Percentiles rank a stretch among this genome's conserved stretches.
Conservation (phyloP, 2,329 filamentous ascomycete species). For the Calonectria henricotiae region DNA sequence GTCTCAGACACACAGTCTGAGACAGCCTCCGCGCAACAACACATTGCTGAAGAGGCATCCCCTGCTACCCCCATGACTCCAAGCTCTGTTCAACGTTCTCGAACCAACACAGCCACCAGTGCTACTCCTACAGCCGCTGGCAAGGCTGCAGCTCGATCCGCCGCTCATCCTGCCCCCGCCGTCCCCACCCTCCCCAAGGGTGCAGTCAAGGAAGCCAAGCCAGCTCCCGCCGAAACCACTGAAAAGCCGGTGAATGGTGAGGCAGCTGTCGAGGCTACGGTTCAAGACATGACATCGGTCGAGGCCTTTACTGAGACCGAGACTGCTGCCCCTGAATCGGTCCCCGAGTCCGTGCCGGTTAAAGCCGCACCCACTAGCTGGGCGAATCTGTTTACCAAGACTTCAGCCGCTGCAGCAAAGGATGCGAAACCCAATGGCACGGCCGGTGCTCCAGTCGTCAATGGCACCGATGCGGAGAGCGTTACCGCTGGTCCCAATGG, state of each 20-base stretch:
- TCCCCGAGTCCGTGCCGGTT: slow-evolving; percentile 43
- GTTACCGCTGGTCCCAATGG: slow-evolving; percentile 42
- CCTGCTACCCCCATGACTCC: slow-evolving; percentile 59
- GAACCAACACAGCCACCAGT: slow-evolving; percentile 49
- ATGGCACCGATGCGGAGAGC: slow-evolving; percentile 48
- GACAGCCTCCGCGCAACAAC: slow-evolving; percentile 44
- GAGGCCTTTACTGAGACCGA: slow-evolving; percentile 49
- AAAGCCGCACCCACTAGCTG: slow-evolving; percentile 59
- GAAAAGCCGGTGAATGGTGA: slow-evolving; percentile 50
- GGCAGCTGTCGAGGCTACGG: slow-evolving; percentile 37
- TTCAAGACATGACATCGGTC: slow-evolving; percentile 33
- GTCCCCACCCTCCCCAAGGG: slow-evolving; percentile 66
- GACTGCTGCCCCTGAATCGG: slow-evolving; percentile 36
- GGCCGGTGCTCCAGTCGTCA: slow-evolving; percentile 40
- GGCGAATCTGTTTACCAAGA: slow-evolving; percentile 61
- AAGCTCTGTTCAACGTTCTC: slow-evolving; percentile 48
- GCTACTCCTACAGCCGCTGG: slow-evolving; percentile 50
- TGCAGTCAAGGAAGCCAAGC: slow-evolving; percentile 53
- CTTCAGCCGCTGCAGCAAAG: slow-evolving; percentile 46
- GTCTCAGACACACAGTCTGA: slow-evolving; percentile 42
- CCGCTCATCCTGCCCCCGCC: slow-evolving; percentile 63
- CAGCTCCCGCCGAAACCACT: slow-evolving; percentile 48
- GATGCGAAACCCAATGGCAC: slow-evolving; percentile 52
- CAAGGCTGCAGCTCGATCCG: slow-evolving; percentile 54
- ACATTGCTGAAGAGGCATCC: slow-evolving; percentile 55